Evolutionary conservation across 2,329 filamentous ascomycete species (phyloP), one percentile per base, ranked within the genome.

Genomic region (Talaromyces sp.): DNA sequence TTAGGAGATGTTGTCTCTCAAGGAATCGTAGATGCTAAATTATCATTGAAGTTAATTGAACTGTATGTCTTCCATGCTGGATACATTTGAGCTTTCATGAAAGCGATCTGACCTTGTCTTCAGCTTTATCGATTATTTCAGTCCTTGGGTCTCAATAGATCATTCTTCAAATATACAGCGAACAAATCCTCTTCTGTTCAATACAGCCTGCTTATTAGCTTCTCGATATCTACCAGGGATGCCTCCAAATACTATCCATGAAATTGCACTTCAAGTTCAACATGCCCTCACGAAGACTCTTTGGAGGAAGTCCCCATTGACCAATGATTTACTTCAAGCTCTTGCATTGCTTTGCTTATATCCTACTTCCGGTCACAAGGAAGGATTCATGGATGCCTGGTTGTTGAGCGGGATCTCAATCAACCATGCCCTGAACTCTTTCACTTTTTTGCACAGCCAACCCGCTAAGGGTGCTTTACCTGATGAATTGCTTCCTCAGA

Each of bases 381-480:
- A 69, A 48, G 58, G 64, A 7, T 65, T 64, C 16, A 68, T 71
- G 58, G 69, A 71, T 41, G 67, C 67, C 60, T 71, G 69, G 69
- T 60, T 71, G 41, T 50, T 71, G 56, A 71, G 69, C 61, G 68
- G 68, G 52, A 67, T 69, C 55, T 68, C 68, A 29, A 68, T 71
- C 46, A 69, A 71, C 45, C 69, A 71, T 60, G 68, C 68, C 27
- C 53, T 63, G 20, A 56, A 53, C 30, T 59, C 61, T 20, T 63
- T 64, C 43, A 43, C 41, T 33, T 62, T 64, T 41, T 47, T 64
- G 46, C 60, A 59, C 35, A 49, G 33, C 16, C 20, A 36, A 9
- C 51, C 59, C 7, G 49, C 51, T 19, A 67, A 69, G 39, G 60
- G 54, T 41, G 48, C 63, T 37, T 57, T 67, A 17, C 57, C 62